Conservation (phyloP, 2,329 filamentous ascomycete species). For the Dothidotthia symphoricarpi region DNA sequence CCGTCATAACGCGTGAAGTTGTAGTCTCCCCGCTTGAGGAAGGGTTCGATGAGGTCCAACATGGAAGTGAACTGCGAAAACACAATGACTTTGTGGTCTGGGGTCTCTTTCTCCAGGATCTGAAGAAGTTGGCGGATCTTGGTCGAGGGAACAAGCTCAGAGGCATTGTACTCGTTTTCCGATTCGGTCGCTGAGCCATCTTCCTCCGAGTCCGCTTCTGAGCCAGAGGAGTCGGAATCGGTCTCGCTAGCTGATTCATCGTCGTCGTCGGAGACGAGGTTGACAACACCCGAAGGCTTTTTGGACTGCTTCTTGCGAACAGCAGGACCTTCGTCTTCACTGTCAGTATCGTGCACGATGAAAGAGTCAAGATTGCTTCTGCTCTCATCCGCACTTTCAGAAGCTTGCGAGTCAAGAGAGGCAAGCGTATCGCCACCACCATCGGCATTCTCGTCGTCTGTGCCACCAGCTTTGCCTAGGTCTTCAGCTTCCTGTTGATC, state of each 20-base stretch:
- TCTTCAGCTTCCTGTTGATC: slow-evolving; percentile 59
- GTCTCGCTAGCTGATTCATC: slow-evolving; percentile 39
- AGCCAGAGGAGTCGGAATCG: slow-evolving; percentile 42
- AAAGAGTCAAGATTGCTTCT: slow-evolving; percentile 38
- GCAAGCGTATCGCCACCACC: slow-evolving; percentile 78
- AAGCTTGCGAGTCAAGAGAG: slow-evolving; percentile 68
- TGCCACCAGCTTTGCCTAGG: slow-evolving; percentile 77
- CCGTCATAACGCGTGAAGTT: slow-evolving; percentile 90
- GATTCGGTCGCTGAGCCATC: slow-evolving; percentile 46
- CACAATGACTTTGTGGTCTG: slow-evolving; percentile 92
- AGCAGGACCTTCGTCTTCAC: slow-evolving; percentile 40
- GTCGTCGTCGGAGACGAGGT: slow-evolving; percentile 53
- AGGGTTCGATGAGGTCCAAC: slow-evolving; percentile 93
- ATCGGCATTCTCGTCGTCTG: slow-evolving; percentile 84
- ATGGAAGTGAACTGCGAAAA: slow-evolving; percentile 99
- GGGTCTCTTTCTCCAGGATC: slow-evolving; percentile 75
- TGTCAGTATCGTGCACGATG: slow-evolving; percentile 39
- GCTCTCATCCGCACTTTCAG: slow-evolving; percentile 55
- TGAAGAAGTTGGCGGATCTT: slow-evolving; percentile 86
- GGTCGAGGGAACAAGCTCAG: slow-evolving; percentile 66
- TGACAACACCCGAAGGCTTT: slow-evolving; percentile 52
- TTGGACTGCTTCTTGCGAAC: slow-evolving; percentile 26
- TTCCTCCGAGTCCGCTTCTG: slow-evolving; percentile 41
- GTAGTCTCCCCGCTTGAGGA: slow-evolving; percentile 72
- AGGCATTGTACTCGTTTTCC: slow-evolving; percentile 43